Conservation (phyloP, 2,329 filamentous ascomycete species). For the Beauveria brongniartii region DNA sequence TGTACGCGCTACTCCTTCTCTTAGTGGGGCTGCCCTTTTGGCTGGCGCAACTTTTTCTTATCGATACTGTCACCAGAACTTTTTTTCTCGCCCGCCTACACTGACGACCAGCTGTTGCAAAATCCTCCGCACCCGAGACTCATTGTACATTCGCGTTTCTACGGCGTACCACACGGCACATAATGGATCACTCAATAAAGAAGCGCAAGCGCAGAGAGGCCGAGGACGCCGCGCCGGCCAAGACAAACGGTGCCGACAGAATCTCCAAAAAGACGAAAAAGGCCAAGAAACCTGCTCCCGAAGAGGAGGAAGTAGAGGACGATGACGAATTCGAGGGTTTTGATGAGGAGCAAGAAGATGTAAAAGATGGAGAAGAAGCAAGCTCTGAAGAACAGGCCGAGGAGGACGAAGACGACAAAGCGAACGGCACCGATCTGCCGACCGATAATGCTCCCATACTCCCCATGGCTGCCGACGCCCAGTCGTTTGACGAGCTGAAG, state of each 20-base stretch:
- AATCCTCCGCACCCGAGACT: background rate
- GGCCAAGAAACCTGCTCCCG: conserved; percentile 27
- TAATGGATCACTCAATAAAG: conserved; percentile 29
- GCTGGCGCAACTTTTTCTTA: conserved; percentile 6
- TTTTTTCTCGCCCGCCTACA: conserved; percentile 11
- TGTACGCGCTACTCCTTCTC: background rate
- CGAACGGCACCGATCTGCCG: conserved; percentile 24
- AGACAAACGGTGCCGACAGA: conserved; percentile 14
- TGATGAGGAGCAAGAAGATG: conserved; percentile 18
- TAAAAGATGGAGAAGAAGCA: conserved; percentile 21
- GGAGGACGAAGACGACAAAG: conserved; percentile 23
- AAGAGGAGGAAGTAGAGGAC: conserved; percentile 19
- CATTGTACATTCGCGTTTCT: background rate
- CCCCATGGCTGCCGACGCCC: conserved; percentile 50
- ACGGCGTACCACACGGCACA: conserved; percentile 5
- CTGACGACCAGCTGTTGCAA: background rate
- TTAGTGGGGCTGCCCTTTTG: background rate
- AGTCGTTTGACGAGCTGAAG: conserved; percentile 72
- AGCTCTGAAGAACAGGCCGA: conserved; percentile 23
- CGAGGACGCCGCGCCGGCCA: conserved; percentile 21
- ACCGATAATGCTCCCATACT: conserved; percentile 39
- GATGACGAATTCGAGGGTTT: conserved; percentile 24
- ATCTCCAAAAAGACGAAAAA: conserved; percentile 34
- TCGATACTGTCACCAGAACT: conserved; percentile 8
- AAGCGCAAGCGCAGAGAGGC: conserved; percentile 36